Evolutionary conservation across 1,284 basidiomycete species (phyloP).

Genomic region (Apiotrichum porosum): DNA sequence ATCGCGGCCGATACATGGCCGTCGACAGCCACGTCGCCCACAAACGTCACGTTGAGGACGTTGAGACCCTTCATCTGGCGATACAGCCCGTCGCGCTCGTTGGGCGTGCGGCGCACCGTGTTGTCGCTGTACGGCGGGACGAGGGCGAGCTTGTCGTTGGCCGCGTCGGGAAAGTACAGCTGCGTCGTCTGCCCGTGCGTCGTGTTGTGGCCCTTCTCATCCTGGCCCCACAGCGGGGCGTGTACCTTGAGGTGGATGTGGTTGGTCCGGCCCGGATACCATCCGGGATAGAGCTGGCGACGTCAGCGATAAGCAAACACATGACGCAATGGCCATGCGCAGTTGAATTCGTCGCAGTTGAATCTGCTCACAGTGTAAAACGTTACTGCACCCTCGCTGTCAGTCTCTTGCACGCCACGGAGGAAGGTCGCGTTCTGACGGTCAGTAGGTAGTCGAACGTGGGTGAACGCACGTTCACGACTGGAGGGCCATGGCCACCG

Average conservation of each 20-base stretch:
- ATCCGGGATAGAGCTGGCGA: constrained; percentile 21
- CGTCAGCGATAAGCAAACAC: background rate
- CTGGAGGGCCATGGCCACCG: constrained; percentile 9
- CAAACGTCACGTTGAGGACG: too few relatives aligned
- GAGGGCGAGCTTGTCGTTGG: constrained; percentile 23
- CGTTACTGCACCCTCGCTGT: constrained; percentile 12
- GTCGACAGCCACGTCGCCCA: too few relatives aligned
- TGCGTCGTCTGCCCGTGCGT: constrained; percentile 24
- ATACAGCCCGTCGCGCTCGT: constrained; percentile 15
- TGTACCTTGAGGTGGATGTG: constrained; percentile 28
- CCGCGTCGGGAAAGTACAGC: constrained; percentile 36
- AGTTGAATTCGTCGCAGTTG: too few relatives aligned
- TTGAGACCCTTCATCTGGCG: constrained; percentile 32
- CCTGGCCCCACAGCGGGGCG: constrained; percentile 5
- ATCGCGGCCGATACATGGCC: too few relatives aligned
- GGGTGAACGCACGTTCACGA: too few relatives aligned
- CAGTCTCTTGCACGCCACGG: constrained; percentile 22
- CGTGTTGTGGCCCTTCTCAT: constrained; percentile 3
- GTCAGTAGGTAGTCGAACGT: background rate
- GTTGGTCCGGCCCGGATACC: constrained; percentile 23
- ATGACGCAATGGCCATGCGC: too few relatives aligned
- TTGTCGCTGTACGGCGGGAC: constrained; percentile 15
- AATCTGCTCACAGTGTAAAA: constrained; percentile 16
- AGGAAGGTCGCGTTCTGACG: constrained; percentile 27
- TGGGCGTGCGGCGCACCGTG: constrained; percentile 6